Evolutionary conservation across 805 yeast species (phyloP).

Genomic region (Pichia phayaonensis): DNA sequence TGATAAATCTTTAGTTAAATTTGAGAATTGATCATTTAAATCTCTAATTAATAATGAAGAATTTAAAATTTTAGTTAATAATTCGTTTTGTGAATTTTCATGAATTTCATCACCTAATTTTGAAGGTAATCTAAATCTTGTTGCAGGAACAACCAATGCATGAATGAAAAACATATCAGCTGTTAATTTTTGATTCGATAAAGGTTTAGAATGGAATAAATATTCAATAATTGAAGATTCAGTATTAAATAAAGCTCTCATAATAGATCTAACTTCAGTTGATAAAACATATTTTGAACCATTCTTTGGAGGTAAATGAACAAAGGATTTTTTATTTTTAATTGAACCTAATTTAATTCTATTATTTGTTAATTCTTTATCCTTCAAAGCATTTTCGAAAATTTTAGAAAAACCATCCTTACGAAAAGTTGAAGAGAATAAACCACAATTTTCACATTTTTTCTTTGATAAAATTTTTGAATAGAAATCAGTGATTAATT

Average conservation of each 20-base stretch:
- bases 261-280: slow-evolving; percentile 75
- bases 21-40: slow-evolving; percentile 74
- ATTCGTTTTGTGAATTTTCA: slow-evolving; percentile 88
- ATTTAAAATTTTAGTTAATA: slow-evolving; percentile 69
- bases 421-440: slow-evolving; percentile 90
- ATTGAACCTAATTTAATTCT: slow-evolving; percentile 48
- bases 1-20: slow-evolving; percentile 51
- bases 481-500: slow-evolving; percentile 63
- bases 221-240: slow-evolving; percentile 65
- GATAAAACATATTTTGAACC: slow-evolving; percentile 84
- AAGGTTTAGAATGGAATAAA: slow-evolving; percentile 79
- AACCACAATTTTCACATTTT: slow-evolving; percentile 92
- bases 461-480: slow-evolving; percentile 65
- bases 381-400: slow-evolving; percentile 79
- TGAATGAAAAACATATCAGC: slow-evolving; percentile 90
- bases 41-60: slow-evolving; percentile 81
- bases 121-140: slow-evolving; percentile 94
- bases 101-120: slow-evolving; percentile 95
- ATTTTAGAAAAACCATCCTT: slow-evolving; percentile 92
- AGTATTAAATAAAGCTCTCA: slow-evolving; percentile 64
- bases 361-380: slow-evolving; percentile 75
- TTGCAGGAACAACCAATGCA: slow-evolving; percentile 88
- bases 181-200: slow-evolving; percentile 34
- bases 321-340: slow-evolving; percentile 16
- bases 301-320: slow-evolving; percentile 46